These are phyloP conservation scores for Thalassiosira livingstoniorum DNA, from an alignment of 352 stramenopile species.

Conservation along the genomic window DNA sequence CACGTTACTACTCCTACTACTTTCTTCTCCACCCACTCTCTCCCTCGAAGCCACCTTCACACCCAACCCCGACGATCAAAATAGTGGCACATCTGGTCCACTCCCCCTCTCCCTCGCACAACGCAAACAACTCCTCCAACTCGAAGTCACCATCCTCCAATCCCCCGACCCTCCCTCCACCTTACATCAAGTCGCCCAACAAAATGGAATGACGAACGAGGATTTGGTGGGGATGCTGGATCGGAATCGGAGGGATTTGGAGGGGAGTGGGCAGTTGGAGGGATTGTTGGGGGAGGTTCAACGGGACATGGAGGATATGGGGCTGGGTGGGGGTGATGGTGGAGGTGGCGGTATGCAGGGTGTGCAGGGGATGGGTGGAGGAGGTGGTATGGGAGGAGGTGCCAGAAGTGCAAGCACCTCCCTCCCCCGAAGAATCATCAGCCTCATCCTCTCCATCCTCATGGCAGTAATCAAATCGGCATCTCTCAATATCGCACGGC, in stretches of 20 bases:
- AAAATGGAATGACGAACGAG: constrained; percentile 69
- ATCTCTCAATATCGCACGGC: constrained; percentile 41
- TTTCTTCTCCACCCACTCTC: neutral
- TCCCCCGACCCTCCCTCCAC: constrained; percentile 73
- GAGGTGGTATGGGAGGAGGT: constrained; percentile 36
- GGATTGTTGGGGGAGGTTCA: constrained; percentile 40
- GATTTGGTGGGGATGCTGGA: constrained; percentile 75
- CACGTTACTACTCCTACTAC: neutral
- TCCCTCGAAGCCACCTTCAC: constrained; percentile 71
- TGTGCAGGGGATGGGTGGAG: constrained; percentile 5
- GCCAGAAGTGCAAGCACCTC: constrained; percentile 23
- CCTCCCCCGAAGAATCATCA: constrained; percentile 47
- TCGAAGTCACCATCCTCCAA: constrained; percentile 71
- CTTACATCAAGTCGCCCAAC: constrained; percentile 66
- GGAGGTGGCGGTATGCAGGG: constrained; percentile 25
- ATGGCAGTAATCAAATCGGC: constrained; percentile 52
- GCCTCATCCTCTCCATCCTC: constrained; percentile 48
- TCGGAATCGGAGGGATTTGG: constrained; percentile 73
- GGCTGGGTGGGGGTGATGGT: constrained; percentile 34
- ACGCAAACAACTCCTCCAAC: constrained; percentile 73
- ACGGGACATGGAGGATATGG: neutral
- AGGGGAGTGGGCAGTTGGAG: constrained; percentile 46
- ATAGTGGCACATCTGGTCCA: constrained; percentile 49
- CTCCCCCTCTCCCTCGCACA: constrained; percentile 64
- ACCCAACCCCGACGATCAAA: constrained; percentile 65